Conservation (phyloP, 2,329 filamentous ascomycete genomes). For the Penicillium sp. region DNA sequence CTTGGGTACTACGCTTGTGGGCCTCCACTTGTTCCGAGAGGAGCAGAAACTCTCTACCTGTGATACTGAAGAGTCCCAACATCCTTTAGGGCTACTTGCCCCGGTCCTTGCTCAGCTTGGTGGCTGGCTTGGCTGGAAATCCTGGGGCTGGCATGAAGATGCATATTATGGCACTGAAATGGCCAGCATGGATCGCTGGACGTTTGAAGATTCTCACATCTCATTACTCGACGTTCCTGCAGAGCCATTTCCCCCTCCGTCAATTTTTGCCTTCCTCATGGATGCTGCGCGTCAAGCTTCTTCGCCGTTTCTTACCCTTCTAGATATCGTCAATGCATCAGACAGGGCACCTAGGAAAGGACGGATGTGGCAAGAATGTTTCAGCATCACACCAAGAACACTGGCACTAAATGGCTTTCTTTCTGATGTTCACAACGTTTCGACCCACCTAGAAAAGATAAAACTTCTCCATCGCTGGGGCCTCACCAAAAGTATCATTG, state of each 20-base stretch:
- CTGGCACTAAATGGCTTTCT: constrained; percentile 72
- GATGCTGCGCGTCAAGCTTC: constrained; percentile 39
- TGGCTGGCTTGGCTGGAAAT: constrained; percentile 76
- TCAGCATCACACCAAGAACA: constrained; percentile 64
- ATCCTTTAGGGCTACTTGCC: constrained; percentile 60
- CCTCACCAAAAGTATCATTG: constrained; percentile 66
- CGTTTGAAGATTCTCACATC: constrained; percentile 59
- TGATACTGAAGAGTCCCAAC: constrained; percentile 53
- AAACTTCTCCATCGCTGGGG: constrained; percentile 74
- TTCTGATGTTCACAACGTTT: constrained; percentile 54
- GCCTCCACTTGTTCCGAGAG: constrained; percentile 83
- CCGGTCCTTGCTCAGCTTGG: constrained; percentile 79
- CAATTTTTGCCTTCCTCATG: constrained; percentile 62
- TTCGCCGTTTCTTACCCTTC: constrained; percentile 54
- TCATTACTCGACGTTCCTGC: constrained; percentile 48
- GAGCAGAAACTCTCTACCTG: constrained; percentile 80
- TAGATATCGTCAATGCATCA: constrained; percentile 50
- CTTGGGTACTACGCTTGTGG: constrained; percentile 70
- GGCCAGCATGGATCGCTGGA: constrained; percentile 57
- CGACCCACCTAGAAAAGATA: constrained; percentile 65
- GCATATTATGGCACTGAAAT: constrained; percentile 66
- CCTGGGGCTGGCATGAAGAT: constrained; percentile 60
- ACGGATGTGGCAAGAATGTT: constrained; percentile 42
- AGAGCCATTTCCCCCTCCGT: constrained; percentile 61
- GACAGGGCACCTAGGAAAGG: constrained; percentile 34